Evolutionary conservation across 1,284 basidiomycete species (phyloP), one percentile per base, ranked within the genome.

Genomic region (Rhodotorula sp.): DNA sequence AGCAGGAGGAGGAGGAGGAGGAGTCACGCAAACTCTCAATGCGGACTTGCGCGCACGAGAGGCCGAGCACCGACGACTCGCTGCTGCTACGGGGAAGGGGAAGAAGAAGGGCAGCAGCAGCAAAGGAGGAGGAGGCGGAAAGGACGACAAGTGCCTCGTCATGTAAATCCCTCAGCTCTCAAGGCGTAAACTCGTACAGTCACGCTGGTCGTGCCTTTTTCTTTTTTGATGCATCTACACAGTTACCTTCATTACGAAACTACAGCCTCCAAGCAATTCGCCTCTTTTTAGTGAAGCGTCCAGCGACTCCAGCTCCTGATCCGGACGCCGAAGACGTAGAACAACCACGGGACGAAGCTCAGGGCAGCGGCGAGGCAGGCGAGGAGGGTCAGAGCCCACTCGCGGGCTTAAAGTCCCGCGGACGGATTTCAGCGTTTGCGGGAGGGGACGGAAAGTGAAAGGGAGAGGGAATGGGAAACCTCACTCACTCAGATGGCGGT

Each of bases 131-230:
- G 37, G 37, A 42, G 37, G 37, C 18, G 54, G 29, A 1, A 68
- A 68, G 55, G 53, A 70, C 51, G 72, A 73, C 10, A 73, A 71
- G 54, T 74, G 72, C 37, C 24, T 63, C 15, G 45, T 74, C 18
- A 68, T 68, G 71, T 73, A 62, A 55, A 63, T 12, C 6, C 37
- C 8, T 10, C 10, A n/a, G 10, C 37, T 42, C 37, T 42, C 37
- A 12, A 15, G 10, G 24, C 8, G 37, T 7, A n/a, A n/a, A n/a
- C 8, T 6, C 22, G 48, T 49, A 22, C 22, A 10, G 24, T 49
- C 48, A 20, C 48, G 37, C 37, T 14, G 37, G 37, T 42, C 10
- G 53, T 15, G 51, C n/a, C 4, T 4, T 53, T 6, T 5, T 24
- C 22, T 51, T 14, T 22, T 49, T 49, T 17, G 7, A 24, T 51